Conservation (phyloP, 345 rosid genomes). For the Aquilaria sinensis region DNA sequence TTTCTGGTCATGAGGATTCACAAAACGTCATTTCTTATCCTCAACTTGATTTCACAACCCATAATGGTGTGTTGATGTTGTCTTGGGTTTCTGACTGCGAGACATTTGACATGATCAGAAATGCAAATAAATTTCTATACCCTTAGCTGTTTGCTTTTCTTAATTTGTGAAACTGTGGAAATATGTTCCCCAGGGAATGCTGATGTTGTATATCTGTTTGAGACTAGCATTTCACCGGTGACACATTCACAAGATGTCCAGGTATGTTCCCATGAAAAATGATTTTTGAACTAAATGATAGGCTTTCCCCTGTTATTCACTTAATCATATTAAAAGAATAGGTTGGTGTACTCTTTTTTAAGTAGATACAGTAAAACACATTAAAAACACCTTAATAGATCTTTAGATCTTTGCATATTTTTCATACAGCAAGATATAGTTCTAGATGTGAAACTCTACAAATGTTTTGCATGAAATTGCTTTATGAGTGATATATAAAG, state of each 20-base stretch:
- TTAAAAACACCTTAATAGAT: too few relatives aligned
- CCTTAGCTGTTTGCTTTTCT: constrained; percentile 6
- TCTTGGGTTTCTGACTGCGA: constrained; percentile 8
- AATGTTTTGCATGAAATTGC: too few relatives aligned
- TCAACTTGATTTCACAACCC: constrained; percentile 15
- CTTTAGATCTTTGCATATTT: too few relatives aligned
- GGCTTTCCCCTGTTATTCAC: too few relatives aligned
- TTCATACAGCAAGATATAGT: too few relatives aligned
- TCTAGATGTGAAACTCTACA: too few relatives aligned
- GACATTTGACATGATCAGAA: background rate
- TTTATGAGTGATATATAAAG: too few relatives aligned
- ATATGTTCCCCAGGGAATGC: constrained; percentile 30
- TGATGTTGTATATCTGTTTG: constrained; percentile 22
- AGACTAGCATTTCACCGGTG: constrained; percentile 21
- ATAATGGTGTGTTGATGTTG: constrained; percentile 26
- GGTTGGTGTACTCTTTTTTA: too few relatives aligned
- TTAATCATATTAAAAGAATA: too few relatives aligned
- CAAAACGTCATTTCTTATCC: constrained; percentile 21
- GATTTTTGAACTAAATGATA: background rate
- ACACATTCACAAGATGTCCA: constrained; percentile 19
- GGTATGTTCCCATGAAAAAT: constrained; percentile 25
- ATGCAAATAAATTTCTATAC: background rate
- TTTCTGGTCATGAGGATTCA: constrained; percentile 20
- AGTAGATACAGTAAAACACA: too few relatives aligned
- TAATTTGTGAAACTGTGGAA: constrained; percentile 11